Percentiles rank a stretch among this genome's conserved stretches.
Conservation (phyloP, 768 basidiomycete genomes). For the Psilocybe azurescens region DNA sequence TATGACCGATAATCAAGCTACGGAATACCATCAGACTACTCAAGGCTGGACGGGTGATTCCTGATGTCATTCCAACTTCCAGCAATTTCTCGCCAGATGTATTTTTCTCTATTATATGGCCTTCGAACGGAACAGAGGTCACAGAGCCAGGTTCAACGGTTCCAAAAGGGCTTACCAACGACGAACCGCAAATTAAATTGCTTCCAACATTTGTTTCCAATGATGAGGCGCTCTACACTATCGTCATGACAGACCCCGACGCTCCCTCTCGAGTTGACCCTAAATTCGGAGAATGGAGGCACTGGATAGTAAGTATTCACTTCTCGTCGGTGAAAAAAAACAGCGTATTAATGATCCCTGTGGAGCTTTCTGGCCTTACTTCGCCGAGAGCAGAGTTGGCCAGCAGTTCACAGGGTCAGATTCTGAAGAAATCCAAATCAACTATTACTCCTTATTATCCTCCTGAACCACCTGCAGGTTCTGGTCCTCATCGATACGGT, state of each 20-base stretch:
- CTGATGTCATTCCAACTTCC: slow-evolving; percentile 46
- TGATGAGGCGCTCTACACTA: slow-evolving; percentile 44
- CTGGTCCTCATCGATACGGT: slow-evolving; percentile 66
- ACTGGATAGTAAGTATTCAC: slow-evolving; percentile 53
- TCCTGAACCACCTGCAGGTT: slow-evolving; percentile 59
- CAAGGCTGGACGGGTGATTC: slow-evolving; percentile 44
- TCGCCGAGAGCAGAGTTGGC: slow-evolving; percentile 22
- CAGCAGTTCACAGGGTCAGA: slow-evolving; percentile 25
- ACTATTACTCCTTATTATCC: slow-evolving; percentile 61
- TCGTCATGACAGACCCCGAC: slow-evolving; percentile 65
- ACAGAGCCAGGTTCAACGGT: slow-evolving; percentile 34
- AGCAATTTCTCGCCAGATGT: slow-evolving; percentile 43
- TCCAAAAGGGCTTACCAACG: slow-evolving; percentile 39
- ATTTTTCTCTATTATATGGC: slow-evolving; percentile 50
- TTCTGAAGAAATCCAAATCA: slow-evolving; percentile 46
- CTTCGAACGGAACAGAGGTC: slow-evolving; percentile 40
- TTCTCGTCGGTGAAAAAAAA: too few relatives aligned
- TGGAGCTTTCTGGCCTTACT: slow-evolving; percentile 44
- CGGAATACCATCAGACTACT: slow-evolving; percentile 40
- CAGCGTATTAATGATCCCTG: slow-evolving; percentile 1
- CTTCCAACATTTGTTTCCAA: slow-evolving; percentile 42
- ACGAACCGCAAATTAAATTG: slow-evolving; percentile 56
- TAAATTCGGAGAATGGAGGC: slow-evolving; percentile 56
- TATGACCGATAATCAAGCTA: slow-evolving; percentile 36
- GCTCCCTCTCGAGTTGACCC: slow-evolving; percentile 57